These are phyloP conservation scores for Crithidia sp. DNA, from an alignment of 208 protist genomes.

Conservation along the genomic window DNA sequence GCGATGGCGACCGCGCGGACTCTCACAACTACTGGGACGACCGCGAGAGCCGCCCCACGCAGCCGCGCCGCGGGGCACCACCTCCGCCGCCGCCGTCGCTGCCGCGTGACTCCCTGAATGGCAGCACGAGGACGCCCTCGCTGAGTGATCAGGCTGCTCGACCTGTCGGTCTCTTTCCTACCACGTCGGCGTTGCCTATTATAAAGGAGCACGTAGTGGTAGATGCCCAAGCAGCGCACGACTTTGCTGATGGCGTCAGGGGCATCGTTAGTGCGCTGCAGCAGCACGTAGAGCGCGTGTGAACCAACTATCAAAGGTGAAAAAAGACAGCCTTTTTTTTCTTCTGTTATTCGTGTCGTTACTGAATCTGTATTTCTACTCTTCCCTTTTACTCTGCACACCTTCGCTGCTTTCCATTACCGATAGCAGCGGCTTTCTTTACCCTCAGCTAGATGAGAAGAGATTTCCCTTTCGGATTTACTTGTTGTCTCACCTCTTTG, in stretches of 20 bases:
- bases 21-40: slow-evolving; percentile 20
- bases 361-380: neutral
- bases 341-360: slow-evolving; percentile 3
- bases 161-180: neutral
- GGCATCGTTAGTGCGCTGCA: slow-evolving; percentile 19
- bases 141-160: neutral
- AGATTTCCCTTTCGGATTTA: neutral
- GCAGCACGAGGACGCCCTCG: slow-evolving; percentile 13
- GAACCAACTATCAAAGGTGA: neutral
- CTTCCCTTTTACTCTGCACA: no score
- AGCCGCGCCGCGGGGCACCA: slow-evolving; percentile 8
- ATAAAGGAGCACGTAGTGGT: slow-evolving; percentile 25
- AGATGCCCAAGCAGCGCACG: slow-evolving; percentile 29
- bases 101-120: neutral
- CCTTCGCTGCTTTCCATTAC: no score
- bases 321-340: slow-evolving; percentile 13
- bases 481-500: neutral
- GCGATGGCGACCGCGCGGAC: neutral
- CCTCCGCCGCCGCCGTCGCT: slow-evolving; percentile 9
- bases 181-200: slow-evolving; percentile 18
- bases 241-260: slow-evolving; percentile 25
- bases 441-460: no score
- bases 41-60: neutral
- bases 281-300: slow-evolving; percentile 6
- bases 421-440: no score